Evolutionary conservation across 163 green algal genomes (phyloP), one percentile per base, ranked within the genome.

Genomic region (Scenedesmus sp.): DNA sequence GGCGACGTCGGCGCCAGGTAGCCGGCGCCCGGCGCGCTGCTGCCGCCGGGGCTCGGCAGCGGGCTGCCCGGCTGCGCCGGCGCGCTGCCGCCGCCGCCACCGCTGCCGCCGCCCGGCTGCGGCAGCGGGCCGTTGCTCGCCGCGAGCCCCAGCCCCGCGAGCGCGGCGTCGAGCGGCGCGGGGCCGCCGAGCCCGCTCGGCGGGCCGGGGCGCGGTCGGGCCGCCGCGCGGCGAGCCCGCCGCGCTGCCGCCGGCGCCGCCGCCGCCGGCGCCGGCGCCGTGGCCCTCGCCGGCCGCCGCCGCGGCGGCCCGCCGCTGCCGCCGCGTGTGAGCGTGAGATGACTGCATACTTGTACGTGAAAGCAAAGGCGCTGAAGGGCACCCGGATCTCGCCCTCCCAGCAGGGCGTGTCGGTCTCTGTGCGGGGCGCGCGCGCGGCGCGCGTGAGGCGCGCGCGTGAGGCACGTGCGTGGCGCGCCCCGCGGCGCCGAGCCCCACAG

Each of bases 321-420:
- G 71, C 42, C 64, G 71, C 60, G 18, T 60, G 72, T 39, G 58
- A 62, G 1, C 73, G 33, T 22, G 73, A 76, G 13, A 82, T 75
- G 3, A 94, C 66, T 17, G 79, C 86, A 62, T 96, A 97, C 82
- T 96, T 96, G 87, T 97, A 96, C 3, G 87, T 95, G 83, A 96
- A 88, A 10, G 92, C 89, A 58, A 96, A 94, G 15, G 74, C 73
- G 60, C 24, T 75, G 75, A 85, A 86, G 18, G 86, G 82, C 53
- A 89, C 72, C 0, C 82, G 47, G 36, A 95, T 81, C 85, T 96
- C 91, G 13, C 83, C 85, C 75, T 96, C 89, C 92, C 91, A 97
- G 57, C 78, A 71, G 15, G 71, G 71, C 2, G 71, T 80, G 33
- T 80, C 58, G 5, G 71, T 80, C 45, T 80, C 71, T 80, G 71